Base-by-base conservation (phyloP, 2,329 filamentous ascomycete species). In the Colletotrichum graminicola region DNA sequence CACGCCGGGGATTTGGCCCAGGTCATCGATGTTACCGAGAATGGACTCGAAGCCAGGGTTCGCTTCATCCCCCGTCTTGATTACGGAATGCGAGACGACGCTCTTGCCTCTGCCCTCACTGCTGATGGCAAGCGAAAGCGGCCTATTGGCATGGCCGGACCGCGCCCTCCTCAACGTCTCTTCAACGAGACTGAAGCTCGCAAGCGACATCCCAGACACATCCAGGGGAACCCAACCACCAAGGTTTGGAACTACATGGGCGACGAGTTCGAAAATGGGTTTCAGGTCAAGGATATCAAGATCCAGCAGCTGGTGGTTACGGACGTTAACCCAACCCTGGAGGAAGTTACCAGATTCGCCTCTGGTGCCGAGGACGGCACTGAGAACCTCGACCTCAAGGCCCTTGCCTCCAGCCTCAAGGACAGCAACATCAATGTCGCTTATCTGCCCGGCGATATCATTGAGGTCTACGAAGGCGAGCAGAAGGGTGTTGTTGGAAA, bases 311-410 rank as follows among this genome's bases (percentile, higher is more conserved):
- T 99, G 39, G 88, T 89, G n/a, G 92, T 94, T 39, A 95, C 94
- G 75, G 92, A 97, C 75, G 95, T 99, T 67, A 97, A 97, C 79
- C 96, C 96, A 0, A 94, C 92, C 1, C 87, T 99, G 36, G 96
- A 98, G 79, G 96, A 99, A 80, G 94, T 98, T 57, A 97, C 95
- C n/a, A 93, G 91, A 78, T 98, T 99, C 79, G 93, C 95, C 21
- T 92, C 93, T 36, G 93, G 93, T 12, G 92, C 91, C 23, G 95
- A 97, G 74, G 96, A 98, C 79, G 96, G 96, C 23, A 95, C 94
- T 0, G 94, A 97, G 76, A 97, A 97, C 74, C 88, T 99, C 45
- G 96, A 99, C 82, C 88, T 99, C 54, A 93, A 95, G 77, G 94
- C 95, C 1, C 87, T 99, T 64, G 94, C 95, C 11, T 93, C 94